Conservation (phyloP, 345 rosid genomes). For the Bruguiera parviflora region DNA sequence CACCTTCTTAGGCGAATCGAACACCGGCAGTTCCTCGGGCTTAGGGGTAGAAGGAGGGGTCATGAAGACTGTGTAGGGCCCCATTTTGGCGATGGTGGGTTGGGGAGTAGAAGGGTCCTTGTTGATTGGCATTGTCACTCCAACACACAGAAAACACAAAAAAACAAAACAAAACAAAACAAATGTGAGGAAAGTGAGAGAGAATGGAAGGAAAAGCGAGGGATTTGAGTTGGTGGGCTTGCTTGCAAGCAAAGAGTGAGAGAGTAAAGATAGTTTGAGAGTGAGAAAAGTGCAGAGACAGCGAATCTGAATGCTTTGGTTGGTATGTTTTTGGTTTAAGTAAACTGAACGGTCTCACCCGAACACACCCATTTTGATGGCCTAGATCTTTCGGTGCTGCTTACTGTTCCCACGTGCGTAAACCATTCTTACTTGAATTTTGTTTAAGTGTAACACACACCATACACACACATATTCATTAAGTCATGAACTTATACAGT, state of each 20-base stretch:
- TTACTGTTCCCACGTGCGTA: too few relatives aligned
- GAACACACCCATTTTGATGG: too few relatives aligned
- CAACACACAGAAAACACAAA: too few relatives aligned
- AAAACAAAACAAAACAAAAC: not conserved
- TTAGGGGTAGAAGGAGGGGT: conserved; percentile 94
- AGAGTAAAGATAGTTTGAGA: not conserved
- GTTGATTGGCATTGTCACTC: conserved; percentile 63
- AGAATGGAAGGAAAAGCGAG: not conserved
- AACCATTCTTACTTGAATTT: too few relatives aligned
- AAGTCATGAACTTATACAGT: too few relatives aligned
- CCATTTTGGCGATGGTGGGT: conserved; percentile 90
- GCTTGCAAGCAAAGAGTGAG: not conserved
- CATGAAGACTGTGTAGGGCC: conserved; percentile 96
- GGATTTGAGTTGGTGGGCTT: not conserved
- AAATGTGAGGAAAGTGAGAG: not conserved
- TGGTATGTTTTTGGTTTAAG: too few relatives aligned
- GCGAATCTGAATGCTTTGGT: too few relatives aligned
- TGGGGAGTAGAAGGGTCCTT: conserved; percentile 61
- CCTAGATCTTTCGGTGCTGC: too few relatives aligned
- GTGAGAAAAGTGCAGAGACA: not conserved
- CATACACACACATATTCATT: too few relatives aligned
- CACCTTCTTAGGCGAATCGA: conserved; percentile 35
- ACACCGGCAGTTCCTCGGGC: conserved; percentile 40
- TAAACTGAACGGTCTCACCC: too few relatives aligned
- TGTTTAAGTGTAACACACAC: too few relatives aligned